Evolutionary conservation across 176 grass and related monocot species (phyloP).

Genomic region (Ananas comosus): DNA sequence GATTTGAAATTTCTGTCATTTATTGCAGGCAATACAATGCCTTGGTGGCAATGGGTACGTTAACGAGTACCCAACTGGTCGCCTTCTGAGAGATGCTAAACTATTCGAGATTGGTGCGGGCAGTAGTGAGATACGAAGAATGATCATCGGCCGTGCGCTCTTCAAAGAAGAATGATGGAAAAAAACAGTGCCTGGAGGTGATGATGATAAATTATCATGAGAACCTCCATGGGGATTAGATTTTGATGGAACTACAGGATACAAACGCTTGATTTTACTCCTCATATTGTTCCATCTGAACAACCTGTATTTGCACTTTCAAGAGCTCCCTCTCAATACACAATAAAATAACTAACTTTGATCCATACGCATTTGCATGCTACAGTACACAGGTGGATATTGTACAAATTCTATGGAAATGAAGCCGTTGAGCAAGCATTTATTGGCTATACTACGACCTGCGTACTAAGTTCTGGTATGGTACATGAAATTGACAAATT

Average conservation of each 20-base stretch:
- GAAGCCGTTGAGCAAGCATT: no score
- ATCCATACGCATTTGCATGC: no score
- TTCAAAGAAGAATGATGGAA: slow-evolving; percentile 66
- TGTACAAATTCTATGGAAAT: no score
- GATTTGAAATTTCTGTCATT: neutral
- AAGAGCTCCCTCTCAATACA: no score
- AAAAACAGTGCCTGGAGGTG: neutral
- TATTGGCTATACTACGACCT: no score
- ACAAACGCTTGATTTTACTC: no score
- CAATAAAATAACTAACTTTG: no score
- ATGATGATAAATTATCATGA: neutral
- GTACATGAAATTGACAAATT: no score
- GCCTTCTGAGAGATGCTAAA: slow-evolving; percentile 98
- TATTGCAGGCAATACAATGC: slow-evolving; percentile 80
- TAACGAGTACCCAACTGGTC: slow-evolving; percentile 93
- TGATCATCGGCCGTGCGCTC: slow-evolving; percentile 94
- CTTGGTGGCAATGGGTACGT: slow-evolving; percentile 96
- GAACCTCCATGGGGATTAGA: neutral
- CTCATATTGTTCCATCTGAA: no score
- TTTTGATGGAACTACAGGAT: neutral
- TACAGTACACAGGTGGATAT: no score
- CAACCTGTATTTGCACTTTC: no score
- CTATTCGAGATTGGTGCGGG: slow-evolving; percentile 96
- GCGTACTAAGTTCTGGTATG: no score
- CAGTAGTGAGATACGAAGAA: slow-evolving; percentile 91